phyloP scores from a whole-genome alignment of 2,329 filamentous ascomycete species.

The Coniochaeta prunicola region DNA sequence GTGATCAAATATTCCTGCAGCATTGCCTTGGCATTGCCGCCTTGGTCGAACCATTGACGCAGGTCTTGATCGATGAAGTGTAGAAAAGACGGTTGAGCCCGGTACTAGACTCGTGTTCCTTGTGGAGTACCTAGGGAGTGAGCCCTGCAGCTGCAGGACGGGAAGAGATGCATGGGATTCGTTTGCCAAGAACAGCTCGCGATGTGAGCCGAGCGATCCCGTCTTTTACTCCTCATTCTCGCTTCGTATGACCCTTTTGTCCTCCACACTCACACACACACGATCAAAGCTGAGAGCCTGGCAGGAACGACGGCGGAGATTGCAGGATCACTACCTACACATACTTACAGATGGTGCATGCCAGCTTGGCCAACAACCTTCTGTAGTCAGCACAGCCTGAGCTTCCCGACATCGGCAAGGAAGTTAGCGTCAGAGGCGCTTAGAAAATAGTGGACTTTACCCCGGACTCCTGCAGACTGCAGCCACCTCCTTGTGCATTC shows the following conservation, averaged over 20 bases:
- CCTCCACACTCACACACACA: background rate
- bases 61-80: background rate
- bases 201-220: background rate
- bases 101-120: background rate
- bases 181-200: background rate
- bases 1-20: background rate
- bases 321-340: background rate
- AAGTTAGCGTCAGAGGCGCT: background rate
- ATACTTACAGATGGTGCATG: background rate
- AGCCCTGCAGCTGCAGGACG: background rate
- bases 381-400: background rate
- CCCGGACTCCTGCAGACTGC: constrained; percentile 1
- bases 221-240: background rate
- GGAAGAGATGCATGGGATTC: background rate
- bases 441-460: background rate
- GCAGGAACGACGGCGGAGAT: background rate
- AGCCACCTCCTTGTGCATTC: background rate
- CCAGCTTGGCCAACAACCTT: background rate
- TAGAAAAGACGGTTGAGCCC: background rate
- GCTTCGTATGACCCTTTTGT: background rate
- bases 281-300: background rate
- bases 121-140: background rate
- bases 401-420: background rate
- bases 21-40: background rate
- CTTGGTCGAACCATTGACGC: background rate